Evolutionary conservation across 2,329 filamentous ascomycete genomes (phyloP), one percentile per base, ranked within the genome.

Genomic region (Nigrospora oryzae): DNA sequence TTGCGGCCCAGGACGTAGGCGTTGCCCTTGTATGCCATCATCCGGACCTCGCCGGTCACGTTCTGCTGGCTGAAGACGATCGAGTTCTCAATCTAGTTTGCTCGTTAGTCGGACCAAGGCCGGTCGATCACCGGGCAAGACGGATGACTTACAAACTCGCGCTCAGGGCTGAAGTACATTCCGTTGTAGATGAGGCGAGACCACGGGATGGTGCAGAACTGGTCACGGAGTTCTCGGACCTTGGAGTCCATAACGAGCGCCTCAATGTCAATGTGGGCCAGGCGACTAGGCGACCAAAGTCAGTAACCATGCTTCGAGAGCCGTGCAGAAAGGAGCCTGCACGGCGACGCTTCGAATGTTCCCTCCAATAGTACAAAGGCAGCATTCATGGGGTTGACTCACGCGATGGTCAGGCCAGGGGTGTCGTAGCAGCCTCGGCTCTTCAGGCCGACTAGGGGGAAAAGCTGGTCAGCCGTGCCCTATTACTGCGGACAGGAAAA

Each of bases 381-480:
- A 28, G 23, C 23, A 28, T 28, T 28, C 4, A 28, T 28, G 23
- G 34, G 10, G 16, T n/a, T 5, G 4, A 38, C 37, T 38, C n/a
- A 33, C 33, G 40, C 30, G 4, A 49, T 30, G n/a, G 46, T 49
- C 34, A 47, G 11, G 19, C 14, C 47, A 23, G 47, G 47, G n/a
- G 47, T 70, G 51, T 84, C 81, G 67, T 84, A 84, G 67, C 80
- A 84, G 53, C 81, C 81, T 11, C 35, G 38, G 15, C 28, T 42
- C 43, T 52, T 51, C 32, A 51, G 40, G 28, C 44, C 43, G 17
- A 47, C 35, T 33, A 28, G 28, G 12, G 6, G 38, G 23, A 7
- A 28, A 28, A 28, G 8, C 10, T 28, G 2, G 7, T 28, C 23
- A 28, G 23, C 23, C 8, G 23, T 28, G 5, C 10, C 23, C 32